These are phyloP conservation scores for Hypoxylon sp. DNA, from an alignment of 2,329 filamentous ascomycete species.

Conservation along the genomic window DNA sequence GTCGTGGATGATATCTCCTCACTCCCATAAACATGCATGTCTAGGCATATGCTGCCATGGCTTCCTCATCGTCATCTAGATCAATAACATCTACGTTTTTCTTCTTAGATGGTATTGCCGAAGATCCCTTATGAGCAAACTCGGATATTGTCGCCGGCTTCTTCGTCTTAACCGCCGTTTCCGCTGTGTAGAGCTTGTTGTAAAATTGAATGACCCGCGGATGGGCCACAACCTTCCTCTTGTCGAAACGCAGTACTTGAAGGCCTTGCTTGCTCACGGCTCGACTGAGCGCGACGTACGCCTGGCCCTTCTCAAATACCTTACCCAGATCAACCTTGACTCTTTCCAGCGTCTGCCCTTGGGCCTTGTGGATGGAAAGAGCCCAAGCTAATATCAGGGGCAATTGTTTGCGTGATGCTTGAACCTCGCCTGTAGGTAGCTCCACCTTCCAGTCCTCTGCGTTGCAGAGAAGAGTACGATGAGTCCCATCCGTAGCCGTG, in stretches of 20 bases:
- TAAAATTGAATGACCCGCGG: slow-evolving; percentile 88
- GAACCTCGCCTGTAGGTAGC: slow-evolving; percentile 91
- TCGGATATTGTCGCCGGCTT: slow-evolving; percentile 49
- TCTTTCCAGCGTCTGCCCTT: slow-evolving; percentile 90
- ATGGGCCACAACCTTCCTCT: slow-evolving; percentile 92
- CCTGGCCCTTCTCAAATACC: slow-evolving; percentile 97
- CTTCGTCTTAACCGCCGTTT: slow-evolving; percentile 55
- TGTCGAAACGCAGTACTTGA: slow-evolving; percentile 88
- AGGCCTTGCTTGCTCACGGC: slow-evolving; percentile 87
- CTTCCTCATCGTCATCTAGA: slow-evolving; percentile 61
- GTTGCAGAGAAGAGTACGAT: slow-evolving; percentile 79
- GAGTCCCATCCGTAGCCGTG: slow-evolving; percentile 77
- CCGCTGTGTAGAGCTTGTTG: slow-evolving; percentile 78
- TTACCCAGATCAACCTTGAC: slow-evolving; percentile 93
- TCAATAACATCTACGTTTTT: slow-evolving; percentile 38
- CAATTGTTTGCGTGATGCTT: slow-evolving; percentile 82
- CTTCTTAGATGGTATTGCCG: slow-evolving; percentile 23
- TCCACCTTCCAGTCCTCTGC: slow-evolving; percentile 97
- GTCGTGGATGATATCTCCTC: not conserved
- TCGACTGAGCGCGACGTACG: slow-evolving; percentile 94
- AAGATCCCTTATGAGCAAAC: slow-evolving; percentile 50
- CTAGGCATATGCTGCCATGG: slow-evolving; percentile 57
- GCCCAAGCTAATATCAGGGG: slow-evolving; percentile 97
- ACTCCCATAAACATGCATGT: slow-evolving; percentile 14
- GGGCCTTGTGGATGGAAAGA: slow-evolving; percentile 96